Evolutionary conservation across 345 rosid species (phyloP), one percentile per base, ranked within the genome.

Genomic region (Draba incana): DNA sequence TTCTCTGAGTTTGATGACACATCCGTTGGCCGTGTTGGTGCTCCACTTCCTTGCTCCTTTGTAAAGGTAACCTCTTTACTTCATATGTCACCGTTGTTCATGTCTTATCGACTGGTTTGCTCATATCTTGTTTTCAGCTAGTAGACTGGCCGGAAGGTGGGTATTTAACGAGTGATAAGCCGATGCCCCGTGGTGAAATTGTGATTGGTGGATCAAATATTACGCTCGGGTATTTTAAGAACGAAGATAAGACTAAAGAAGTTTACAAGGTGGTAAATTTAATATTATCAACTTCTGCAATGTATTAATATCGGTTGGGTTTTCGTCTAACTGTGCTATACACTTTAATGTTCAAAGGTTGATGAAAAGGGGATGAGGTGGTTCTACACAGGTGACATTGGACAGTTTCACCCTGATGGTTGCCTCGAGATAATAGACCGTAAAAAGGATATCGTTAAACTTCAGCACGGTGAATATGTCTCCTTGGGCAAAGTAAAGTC

Each of bases 361-460:
- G 98, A 95, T 71, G 92, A 84, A 81, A 89, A 80, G 79, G 96
- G 96, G 68, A 88, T 86, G 94, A 85, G 82, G 78, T 95, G 99
- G 98, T 95, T 95, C 88, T 95, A 89, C 74, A 86, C 98, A 3
- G 99, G 98, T 39, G 99, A 95, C 71, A 79, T 95, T 16, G 99
- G 99, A 72, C 87, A 76, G 76, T 80, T 95, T 75, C 99, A 95
- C 44, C 54, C 88, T 13, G 99, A 95, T 72, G 98, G 98, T 59
- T 95, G 99, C 80, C 94, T 95, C 39, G 97, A 95, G 89, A 95
- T 95, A 59, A 80, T 89, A 77, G 98, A 95, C 77, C 92, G 98
- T 5, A 95, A 88, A 63, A 95, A 95, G 71, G 99, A 95, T 76
- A 95, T 95, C 10, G 92, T 95, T 72, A 95, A 95, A 78, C 97